Percentiles rank a stretch among this genome's conserved stretches.
These are phyloP conservation scores for Scenedesmus sp. DNA, from an alignment of 163 green algal genomes.

Conservation along the genomic window DNA sequence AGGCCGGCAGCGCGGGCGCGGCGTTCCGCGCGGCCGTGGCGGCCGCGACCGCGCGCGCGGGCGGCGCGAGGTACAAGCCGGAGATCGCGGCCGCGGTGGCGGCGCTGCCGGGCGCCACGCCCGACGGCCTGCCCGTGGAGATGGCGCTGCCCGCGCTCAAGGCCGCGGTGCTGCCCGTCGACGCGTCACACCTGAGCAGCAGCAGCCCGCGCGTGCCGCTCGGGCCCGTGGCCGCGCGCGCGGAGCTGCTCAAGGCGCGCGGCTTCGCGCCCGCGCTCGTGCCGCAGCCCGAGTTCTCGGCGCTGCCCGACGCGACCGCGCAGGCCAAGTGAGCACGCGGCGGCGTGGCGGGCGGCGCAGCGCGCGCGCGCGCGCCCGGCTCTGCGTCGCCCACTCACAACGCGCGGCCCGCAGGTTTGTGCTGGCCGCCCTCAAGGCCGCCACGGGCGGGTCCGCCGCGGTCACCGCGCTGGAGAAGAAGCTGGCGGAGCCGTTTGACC, in stretches of 20 bases:
- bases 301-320: conserved; percentile 6
- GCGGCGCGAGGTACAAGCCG: conserved; percentile 65
- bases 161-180: conserved; percentile 55
- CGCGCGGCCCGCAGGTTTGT: conserved; percentile 25
- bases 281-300: conserved; percentile 2
- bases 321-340: conserved; percentile 55
- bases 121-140: conserved; percentile 57
- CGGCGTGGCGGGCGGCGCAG: too few species aligned
- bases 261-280: conserved; percentile 59
- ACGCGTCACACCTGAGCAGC: conserved; percentile 38
- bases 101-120: conserved; percentile 33
- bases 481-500: conserved; percentile 50
- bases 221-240: conserved; percentile 46
- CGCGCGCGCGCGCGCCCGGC: too few species aligned
- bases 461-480: conserved; percentile 39
- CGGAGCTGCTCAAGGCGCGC: conserved; percentile 50
- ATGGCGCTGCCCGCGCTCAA: conserved; percentile 49
- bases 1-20: conserved; percentile 19
- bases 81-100: conserved; percentile 54
- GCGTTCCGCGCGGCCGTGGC: conserved; percentile 58
- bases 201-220: conserved; percentile 45
- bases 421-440: conserved; percentile 56
- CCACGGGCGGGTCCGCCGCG: conserved; percentile 27
- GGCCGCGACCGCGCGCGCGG: conserved; percentile 53
- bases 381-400: too few species aligned